Base-by-base conservation (phyloP, 73 alveolate species). In the Paramecium sexaurelia region DNA sequence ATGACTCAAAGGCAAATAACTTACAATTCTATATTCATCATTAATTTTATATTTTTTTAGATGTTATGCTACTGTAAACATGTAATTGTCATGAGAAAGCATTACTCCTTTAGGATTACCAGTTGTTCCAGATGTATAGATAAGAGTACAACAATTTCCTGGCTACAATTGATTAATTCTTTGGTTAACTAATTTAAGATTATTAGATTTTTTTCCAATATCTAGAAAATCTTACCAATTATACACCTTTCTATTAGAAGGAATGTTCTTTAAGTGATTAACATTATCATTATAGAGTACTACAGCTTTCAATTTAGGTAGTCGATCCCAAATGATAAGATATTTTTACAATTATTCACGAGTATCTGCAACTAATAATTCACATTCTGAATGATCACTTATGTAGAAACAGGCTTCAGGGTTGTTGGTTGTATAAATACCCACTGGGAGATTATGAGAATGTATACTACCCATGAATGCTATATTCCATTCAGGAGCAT, bases 91-190 rank as follows among this genome's bases (percentile, higher is more conserved):
- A 24, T 78, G 90, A 78, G 90, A 78, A 22, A 78, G 73, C 90
- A 78, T 78, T 22, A 78, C 90, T 1, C 75, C 96, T 89, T 96
- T 97, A 7, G 98, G 96, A 41, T 86, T 93, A 45, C 98, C 99
- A 10, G 98, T 96, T 8, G 99, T 97, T 26, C 99, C 99, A 10
- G 97, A 92, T 7, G 99, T 97, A 91, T 97, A 97, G 71, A 97
- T 96, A 22, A 97, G 6, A 69, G 95, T 92, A 41, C 96, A 93
- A 82, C 99, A 96, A 78, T 78, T 78, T 5, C 90, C 90, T 4
- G 90, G 90, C 41, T 78, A 1, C 27, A 29, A 78, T 17, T 43
- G 4, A 2, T 41, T 39, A 69, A 47, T 55, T 92, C 89, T 40
- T 86, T 92, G 15, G 39, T 83, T 55, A 22, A 84, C 22, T 15